A percentile compares a stretch with the other conserved stretches of the same genome.
Evolutionary conservation across 2,329 filamentous ascomycete genomes (phyloP).

Genomic region (Trichoderma semiorbis): DNA sequence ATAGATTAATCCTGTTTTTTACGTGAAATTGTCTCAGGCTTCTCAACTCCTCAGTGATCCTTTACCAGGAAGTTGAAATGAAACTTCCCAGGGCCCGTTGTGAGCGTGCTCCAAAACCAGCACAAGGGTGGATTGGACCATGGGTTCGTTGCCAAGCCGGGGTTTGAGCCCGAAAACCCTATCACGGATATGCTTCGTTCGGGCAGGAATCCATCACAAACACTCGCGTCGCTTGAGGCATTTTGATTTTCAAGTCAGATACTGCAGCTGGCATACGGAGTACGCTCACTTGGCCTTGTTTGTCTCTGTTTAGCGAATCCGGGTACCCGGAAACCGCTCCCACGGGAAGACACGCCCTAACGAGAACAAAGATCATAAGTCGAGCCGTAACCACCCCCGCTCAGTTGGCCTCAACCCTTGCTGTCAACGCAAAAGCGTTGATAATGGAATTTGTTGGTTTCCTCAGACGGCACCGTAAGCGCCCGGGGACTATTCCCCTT

Average conservation of each 20-base stretch:
- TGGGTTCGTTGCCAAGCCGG: not conserved
- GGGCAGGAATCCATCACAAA: not conserved
- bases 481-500: not conserved
- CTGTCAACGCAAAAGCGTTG: not conserved
- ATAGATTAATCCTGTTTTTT: not conserved
- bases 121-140: not conserved
- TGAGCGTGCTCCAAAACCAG: not conserved
- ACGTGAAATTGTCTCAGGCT: not conserved
- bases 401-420: not conserved
- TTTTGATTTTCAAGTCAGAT: not conserved
- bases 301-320: not conserved
- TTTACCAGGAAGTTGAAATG: not conserved
- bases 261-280: not conserved
- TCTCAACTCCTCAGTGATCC: not conserved
- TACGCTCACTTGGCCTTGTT: not conserved
- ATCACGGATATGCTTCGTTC: too few species aligned
- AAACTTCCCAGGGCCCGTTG: not conserved
- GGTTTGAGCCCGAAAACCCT: not conserved
- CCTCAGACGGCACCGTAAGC: not conserved
- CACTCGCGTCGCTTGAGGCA: not conserved
- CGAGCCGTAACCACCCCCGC: not conserved
- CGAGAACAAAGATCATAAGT: not conserved
- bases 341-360: not conserved
- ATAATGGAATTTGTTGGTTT: not conserved
- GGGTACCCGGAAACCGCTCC: constrained; percentile 3